These are phyloP conservation scores for Danielia reshetovae DNA, from an alignment of 805 yeast species.

Conservation along the genomic window DNA sequence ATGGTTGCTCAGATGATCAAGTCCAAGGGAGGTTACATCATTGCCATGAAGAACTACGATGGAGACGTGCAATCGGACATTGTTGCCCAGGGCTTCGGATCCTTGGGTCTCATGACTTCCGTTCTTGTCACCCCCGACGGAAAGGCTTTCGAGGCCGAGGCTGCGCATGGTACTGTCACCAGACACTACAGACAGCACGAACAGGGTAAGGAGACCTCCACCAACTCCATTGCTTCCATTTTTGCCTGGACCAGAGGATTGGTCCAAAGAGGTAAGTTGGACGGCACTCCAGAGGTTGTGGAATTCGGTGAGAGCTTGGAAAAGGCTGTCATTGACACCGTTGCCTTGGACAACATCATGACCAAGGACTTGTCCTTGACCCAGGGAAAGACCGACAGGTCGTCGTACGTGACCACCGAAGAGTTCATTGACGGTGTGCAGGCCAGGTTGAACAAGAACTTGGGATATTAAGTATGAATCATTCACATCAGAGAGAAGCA, in stretches of 20 bases:
- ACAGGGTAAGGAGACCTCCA: constrained; percentile 94
- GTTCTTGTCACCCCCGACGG: constrained; percentile 97
- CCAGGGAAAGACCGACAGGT: constrained; percentile 79
- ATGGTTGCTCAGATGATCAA: constrained; percentile 99
- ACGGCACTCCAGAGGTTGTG: constrained; percentile 79
- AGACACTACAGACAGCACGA: constrained; percentile 96
- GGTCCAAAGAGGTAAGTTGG: constrained; percentile 87
- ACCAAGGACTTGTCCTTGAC: constrained; percentile 94
- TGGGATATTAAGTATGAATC: constrained; percentile 4
- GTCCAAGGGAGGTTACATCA: constrained; percentile 90
- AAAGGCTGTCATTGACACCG: constrained; percentile 82
- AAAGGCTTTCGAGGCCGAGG: constrained; percentile 91
- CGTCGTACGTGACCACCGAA: constrained; percentile 82
- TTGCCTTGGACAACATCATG: constrained; percentile 80
- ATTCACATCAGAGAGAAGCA: not conserved
- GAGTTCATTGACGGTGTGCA: constrained; percentile 86
- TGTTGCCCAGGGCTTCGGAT: constrained; percentile 97
- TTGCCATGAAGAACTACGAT: constrained; percentile 96
- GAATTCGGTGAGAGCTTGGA: constrained; percentile 77
- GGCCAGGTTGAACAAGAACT: constrained; percentile 41
- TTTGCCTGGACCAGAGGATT: constrained; percentile 97
- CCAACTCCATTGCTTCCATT: constrained; percentile 95
- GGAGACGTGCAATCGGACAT: constrained; percentile 97
- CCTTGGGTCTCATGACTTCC: constrained; percentile 95
- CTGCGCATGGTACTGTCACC: constrained; percentile 99